Conservation (phyloP, 2,329 filamentous ascomycete genomes). For the Exophiala xenobiotica region DNA sequence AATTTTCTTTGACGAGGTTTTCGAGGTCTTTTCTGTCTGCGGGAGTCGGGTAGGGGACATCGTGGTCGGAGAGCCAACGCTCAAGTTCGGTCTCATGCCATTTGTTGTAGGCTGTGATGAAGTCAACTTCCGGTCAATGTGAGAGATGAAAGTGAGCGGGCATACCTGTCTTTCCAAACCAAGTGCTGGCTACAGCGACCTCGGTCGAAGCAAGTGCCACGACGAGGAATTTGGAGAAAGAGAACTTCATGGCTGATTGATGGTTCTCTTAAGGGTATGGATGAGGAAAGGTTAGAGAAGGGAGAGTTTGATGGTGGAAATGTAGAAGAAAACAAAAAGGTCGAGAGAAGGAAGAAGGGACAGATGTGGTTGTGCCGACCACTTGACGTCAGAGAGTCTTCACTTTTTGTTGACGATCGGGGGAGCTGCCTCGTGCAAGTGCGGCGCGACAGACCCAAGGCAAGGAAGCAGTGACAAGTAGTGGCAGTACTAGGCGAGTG, state of each 20-base stretch:
- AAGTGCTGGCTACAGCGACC: slow-evolving; percentile 69
- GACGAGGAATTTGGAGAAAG: slow-evolving; percentile 65
- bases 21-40: slow-evolving; percentile 95
- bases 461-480: too few species aligned
- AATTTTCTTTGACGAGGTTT: slow-evolving; percentile 83
- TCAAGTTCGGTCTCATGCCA: slow-evolving; percentile 99
- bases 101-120: slow-evolving; percentile 80
- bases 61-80: slow-evolving; percentile 90
- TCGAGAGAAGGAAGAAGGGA: neutral
- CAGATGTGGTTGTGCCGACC: slow-evolving; percentile 7
- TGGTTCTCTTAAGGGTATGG: neutral
- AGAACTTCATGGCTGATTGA: slow-evolving; percentile 71
- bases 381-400: slow-evolving; percentile 21
- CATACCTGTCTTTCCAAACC: slow-evolving; percentile 83
- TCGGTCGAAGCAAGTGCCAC: slow-evolving; percentile 68
- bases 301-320: slow-evolving; percentile 10
- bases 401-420: neutral
- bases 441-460: too few species aligned
- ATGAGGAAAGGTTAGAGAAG: neutral
- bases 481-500: neutral
- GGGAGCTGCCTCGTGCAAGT: too few species aligned
- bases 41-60: slow-evolving; percentile 84
- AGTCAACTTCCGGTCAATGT: slow-evolving; percentile 13
- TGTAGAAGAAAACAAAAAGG: neutral
- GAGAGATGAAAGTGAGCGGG: slow-evolving; percentile 5